Conservation (phyloP, 2,329 filamentous ascomycete species). For the Trichoderma polysporum region DNA sequence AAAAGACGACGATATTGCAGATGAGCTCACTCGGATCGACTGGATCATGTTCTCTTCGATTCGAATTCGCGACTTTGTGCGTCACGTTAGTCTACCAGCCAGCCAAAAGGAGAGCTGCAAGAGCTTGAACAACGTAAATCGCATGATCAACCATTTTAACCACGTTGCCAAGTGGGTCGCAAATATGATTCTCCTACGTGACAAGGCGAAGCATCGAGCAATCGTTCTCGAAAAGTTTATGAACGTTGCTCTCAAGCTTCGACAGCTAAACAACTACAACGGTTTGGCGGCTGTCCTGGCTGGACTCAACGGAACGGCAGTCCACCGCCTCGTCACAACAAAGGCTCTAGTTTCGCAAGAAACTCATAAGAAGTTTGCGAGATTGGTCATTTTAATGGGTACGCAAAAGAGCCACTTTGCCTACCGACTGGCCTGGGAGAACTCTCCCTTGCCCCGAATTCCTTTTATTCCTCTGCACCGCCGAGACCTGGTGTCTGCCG, state of each 20-base stretch:
- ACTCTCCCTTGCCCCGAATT: constrained; percentile 84
- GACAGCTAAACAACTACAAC: constrained; percentile 96
- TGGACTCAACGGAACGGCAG: constrained; percentile 83
- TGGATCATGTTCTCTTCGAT: constrained; percentile 99
- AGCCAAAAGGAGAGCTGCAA: constrained; percentile 72
- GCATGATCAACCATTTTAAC: constrained; percentile 92
- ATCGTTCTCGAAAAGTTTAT: constrained; percentile 95
- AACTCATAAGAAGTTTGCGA: constrained; percentile 79
- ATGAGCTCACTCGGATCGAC: constrained; percentile 91
- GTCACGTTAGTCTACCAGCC: constrained; percentile 76
- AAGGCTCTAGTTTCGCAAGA: constrained; percentile 69
- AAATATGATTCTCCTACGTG: constrained; percentile 81
- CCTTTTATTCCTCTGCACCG: constrained; percentile 90
- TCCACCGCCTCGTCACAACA: constrained; percentile 81
- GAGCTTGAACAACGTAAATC: constrained; percentile 81
- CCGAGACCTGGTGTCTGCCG: constrained; percentile 85
- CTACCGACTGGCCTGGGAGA: constrained; percentile 97
- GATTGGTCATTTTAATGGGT: constrained; percentile 88
- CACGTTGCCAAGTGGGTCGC: constrained; percentile 80
- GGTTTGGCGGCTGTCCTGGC: constrained; percentile 90
- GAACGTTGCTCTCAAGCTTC: constrained; percentile 79
- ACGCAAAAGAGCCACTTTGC: constrained; percentile 90
- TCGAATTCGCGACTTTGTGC: constrained; percentile 85
- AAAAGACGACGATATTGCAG: constrained; percentile 79
- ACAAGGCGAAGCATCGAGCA: constrained; percentile 94